These are phyloP conservation scores for Hemisphaericaspora subhashii DNA, from an alignment of 1,139 yeast species.

Conservation along the genomic window DNA sequence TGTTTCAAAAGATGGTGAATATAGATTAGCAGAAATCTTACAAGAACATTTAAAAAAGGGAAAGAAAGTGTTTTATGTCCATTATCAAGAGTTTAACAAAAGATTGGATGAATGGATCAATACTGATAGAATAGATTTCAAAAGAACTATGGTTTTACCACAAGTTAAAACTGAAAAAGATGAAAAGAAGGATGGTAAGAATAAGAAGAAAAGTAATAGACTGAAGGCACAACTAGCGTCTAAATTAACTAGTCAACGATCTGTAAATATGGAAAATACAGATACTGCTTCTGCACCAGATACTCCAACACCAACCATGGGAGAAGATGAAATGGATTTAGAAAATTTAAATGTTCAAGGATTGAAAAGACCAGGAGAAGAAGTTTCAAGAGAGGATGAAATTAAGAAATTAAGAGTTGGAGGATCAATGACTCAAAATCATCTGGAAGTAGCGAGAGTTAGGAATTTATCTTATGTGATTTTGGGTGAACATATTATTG, in stretches of 20 bases:
- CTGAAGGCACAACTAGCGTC: slow-evolving; percentile 20
- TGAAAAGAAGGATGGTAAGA: slow-evolving; percentile 26
- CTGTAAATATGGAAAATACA: slow-evolving; percentile 5
- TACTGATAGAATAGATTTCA: slow-evolving; percentile 66
- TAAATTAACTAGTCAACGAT: slow-evolving; percentile 16
- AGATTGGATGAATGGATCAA: slow-evolving; percentile 89
- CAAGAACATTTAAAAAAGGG: slow-evolving; percentile 78
- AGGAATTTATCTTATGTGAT: slow-evolving; percentile 76
- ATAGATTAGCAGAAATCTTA: slow-evolving; percentile 79
- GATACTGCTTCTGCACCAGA: slow-evolving; percentile 16
- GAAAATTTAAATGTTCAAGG: slow-evolving; percentile 88
- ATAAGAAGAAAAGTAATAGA: slow-evolving; percentile 23
- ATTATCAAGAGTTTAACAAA: slow-evolving; percentile 90
- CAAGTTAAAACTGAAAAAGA: slow-evolving; percentile 54
- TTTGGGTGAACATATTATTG: slow-evolving; percentile 88
- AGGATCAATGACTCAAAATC: slow-evolving; percentile 94
- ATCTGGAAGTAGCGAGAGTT: slow-evolving; percentile 87
- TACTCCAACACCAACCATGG: slow-evolving; percentile 20
- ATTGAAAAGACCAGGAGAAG: slow-evolving; percentile 61
- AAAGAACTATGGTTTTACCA: slow-evolving; percentile 69
- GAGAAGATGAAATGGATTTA: slow-evolving; percentile 78
- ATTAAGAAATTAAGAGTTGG: slow-evolving; percentile 87
- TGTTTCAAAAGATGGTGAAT: slow-evolving; percentile 78
- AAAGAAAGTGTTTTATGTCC: slow-evolving; percentile 82
- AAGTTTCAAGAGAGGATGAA: slow-evolving; percentile 83